Evolutionary conservation across 1,284 basidiomycete species (phyloP), one percentile per base, ranked within the genome.

Genomic region (Sporisorium exsertum): DNA sequence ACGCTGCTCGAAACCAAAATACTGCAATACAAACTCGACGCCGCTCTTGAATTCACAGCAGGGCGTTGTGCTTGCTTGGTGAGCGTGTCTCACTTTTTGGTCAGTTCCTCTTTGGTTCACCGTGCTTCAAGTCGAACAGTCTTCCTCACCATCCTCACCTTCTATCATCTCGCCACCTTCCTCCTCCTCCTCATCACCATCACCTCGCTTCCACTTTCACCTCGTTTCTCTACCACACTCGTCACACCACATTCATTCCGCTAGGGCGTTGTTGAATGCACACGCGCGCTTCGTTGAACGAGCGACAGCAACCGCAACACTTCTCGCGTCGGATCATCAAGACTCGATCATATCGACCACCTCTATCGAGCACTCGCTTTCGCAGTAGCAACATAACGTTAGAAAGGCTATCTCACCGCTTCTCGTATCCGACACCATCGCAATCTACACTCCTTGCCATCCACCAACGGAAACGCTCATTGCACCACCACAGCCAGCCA

Each of bases 21-120:
- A 51, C 13, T 24, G 10, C 50, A 51, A 22, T 35, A 15, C 50
- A 52, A 37, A 33, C 20, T 24, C 33, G 5, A 20, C 40, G 32
- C 37, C 13, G 27, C 24, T 22, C 5, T 27, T 37, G 37, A n/a
- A 35, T 29, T 60, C 65, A 68, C 59, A 68, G 62, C 65, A 61
- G 51, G 61, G 47, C 47, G 10, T 46, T n/a, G n/a, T n/a, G n/a
- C 5, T 13, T 50, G 27, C 52, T 43, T 37, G 35, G 57, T 45
- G 57, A 55, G 52, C 58, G 58, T 66, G 53, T 66, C 58, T 66
- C 58, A 60, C 27, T 33, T 54, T 24, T 18, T 33, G 40, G 5
- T 18, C 49, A 42, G 46, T 35, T 18, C 3, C 49, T 37, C 29
- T 12, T 22, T 37, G 20, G 13, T 33, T 63, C 53, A 18, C 15